Percentiles rank a stretch among this genome's conserved stretches.
These are phyloP conservation scores for Parascedosporium putredinis DNA, from an alignment of 2,329 filamentous ascomycete genomes.

Conservation along the genomic window DNA sequence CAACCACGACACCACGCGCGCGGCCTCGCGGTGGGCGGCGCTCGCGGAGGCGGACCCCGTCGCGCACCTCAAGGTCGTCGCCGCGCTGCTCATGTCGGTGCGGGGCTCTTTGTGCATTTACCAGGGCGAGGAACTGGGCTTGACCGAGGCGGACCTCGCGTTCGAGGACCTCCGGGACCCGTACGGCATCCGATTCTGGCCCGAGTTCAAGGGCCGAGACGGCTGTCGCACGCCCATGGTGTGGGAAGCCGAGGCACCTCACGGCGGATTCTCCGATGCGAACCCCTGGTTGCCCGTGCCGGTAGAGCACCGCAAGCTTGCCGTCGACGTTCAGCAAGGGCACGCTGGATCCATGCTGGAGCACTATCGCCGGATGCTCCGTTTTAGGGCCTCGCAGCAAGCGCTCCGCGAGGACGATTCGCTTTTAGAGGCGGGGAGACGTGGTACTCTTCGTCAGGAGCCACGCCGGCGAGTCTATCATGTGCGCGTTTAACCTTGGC, in stretches of 20 bases:
- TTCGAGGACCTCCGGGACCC: neutral
- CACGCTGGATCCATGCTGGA: neutral
- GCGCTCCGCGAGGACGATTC: neutral
- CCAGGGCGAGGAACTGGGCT: neutral
- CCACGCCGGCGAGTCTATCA: neutral
- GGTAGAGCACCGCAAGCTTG: neutral
- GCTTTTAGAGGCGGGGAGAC: neutral
- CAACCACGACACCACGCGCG: neutral
- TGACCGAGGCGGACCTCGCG: neutral
- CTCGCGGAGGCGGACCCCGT: neutral
- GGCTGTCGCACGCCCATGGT: neutral
- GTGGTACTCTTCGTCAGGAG: neutral
- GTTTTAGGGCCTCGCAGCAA: neutral
- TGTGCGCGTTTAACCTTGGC: neutral
- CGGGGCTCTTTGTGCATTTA: neutral
- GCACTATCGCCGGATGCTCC: neutral
- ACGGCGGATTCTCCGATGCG: neutral
- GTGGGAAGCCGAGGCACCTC: neutral
- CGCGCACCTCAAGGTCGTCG: neutral
- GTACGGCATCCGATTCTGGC: slow-evolving; percentile 1
- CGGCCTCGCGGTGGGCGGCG: neutral
- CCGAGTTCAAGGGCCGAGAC: neutral
- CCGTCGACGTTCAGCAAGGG: neutral
- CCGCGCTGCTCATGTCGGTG: neutral
- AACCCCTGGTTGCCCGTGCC: neutral